phyloP scores from a whole-genome alignment of 805 yeast species.

The Sugiyamaella lignohabitans region DNA sequence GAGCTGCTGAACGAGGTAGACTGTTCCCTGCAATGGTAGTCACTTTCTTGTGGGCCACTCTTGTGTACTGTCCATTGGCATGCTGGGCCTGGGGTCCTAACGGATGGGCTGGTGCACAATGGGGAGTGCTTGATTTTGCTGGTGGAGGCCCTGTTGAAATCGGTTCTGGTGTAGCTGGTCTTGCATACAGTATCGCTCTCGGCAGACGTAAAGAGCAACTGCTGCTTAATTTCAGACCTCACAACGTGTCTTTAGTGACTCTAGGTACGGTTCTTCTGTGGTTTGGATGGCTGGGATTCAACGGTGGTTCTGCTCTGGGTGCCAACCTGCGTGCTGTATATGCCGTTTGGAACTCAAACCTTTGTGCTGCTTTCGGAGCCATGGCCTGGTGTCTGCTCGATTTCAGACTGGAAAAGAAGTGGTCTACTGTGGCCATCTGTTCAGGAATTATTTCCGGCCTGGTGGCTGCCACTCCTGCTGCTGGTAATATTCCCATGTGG shows the following conservation, averaged over 20 bases:
- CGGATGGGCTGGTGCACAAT: conserved; percentile 82
- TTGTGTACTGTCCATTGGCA: conserved; percentile 91
- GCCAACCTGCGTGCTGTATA: conserved; percentile 81
- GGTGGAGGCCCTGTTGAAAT: conserved; percentile 98
- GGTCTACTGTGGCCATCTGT: conserved; percentile 93
- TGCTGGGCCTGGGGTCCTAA: conserved; percentile 91
- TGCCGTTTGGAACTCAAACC: conserved; percentile 85
- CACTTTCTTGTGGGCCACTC: conserved; percentile 79
- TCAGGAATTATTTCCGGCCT: conserved; percentile 94
- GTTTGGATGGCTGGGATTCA: conserved; percentile 96
- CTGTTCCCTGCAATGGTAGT: conserved; percentile 79
- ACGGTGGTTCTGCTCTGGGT: conserved; percentile 79
- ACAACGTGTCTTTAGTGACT: conserved; percentile 85
- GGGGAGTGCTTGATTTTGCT: conserved; percentile 94
- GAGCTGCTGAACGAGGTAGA: conserved; percentile 88
- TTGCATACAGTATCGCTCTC: conserved; percentile 44
- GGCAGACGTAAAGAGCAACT: conserved; percentile 72
- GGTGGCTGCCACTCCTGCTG: conserved; percentile 94
- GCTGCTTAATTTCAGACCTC: conserved; percentile 87
- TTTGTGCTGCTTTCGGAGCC: conserved; percentile 87
- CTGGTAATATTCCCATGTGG: conserved; percentile 88
- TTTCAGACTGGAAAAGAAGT: conserved; percentile 78
- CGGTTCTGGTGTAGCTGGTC: conserved; percentile 83
- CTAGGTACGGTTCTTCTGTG: conserved; percentile 82
- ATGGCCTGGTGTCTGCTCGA: conserved; percentile 88